Conservation (phyloP, 106 monocot genomes). For the Allium fistulosum region DNA sequence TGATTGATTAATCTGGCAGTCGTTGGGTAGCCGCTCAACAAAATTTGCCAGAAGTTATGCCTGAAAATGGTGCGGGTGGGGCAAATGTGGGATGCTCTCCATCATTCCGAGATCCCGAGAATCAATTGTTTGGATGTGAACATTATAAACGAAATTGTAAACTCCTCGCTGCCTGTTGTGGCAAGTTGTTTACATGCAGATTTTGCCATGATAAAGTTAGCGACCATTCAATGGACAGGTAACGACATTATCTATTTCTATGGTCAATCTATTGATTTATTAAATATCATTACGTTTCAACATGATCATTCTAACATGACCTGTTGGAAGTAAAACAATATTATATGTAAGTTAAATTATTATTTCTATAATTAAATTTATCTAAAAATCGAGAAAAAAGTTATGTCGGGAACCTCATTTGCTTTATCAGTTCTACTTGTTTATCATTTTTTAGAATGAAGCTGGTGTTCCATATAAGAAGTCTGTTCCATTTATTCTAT, state of each 20-base stretch:
- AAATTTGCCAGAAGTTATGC: conserved; percentile 53
- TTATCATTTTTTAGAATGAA: too few relatives aligned
- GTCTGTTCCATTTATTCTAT: too few relatives aligned
- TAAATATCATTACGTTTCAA: too few relatives aligned
- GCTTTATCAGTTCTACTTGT: too few relatives aligned
- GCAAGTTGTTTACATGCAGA: conserved; percentile 87
- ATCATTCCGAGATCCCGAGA: conserved; percentile 74
- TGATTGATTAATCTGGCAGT: conserved; percentile 21
- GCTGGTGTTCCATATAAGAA: too few relatives aligned
- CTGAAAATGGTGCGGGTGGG: conserved; percentile 18
- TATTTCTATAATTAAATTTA: too few relatives aligned
- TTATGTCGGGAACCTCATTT: too few relatives aligned
- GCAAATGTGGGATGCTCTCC: conserved; percentile 59
- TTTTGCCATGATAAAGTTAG: conserved; percentile 99
- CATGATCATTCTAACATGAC: too few relatives aligned
- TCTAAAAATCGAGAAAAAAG: too few relatives aligned
- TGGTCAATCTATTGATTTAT: too few relatives aligned
- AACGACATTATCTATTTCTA: neutral
- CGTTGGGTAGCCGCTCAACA: conserved; percentile 99
- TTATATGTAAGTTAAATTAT: too few relatives aligned
- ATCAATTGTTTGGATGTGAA: conserved; percentile 82
- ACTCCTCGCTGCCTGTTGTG: conserved; percentile 88
- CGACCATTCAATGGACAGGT: conserved; percentile 99
- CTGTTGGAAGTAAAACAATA: too few relatives aligned
- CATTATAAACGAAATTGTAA: conserved; percentile 98